Conservation (phyloP, 2,329 filamentous ascomycete species). For the Exophiala alcalophila region DNA sequence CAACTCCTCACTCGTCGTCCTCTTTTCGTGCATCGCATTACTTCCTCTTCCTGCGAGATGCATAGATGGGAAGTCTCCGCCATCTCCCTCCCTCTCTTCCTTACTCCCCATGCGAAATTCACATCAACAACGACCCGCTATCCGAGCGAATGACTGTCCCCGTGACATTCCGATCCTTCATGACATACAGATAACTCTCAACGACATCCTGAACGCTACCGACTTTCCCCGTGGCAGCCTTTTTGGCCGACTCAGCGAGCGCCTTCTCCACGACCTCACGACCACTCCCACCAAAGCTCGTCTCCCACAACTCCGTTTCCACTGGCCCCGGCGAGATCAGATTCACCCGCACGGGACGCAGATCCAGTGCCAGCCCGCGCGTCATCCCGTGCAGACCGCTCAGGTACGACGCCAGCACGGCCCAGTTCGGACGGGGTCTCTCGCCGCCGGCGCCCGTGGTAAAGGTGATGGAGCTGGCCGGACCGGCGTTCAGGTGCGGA, state of each 20-base stretch:
- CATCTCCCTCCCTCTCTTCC: too few relatives aligned
- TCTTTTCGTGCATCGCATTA: too few relatives aligned
- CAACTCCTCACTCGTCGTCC: too few relatives aligned
- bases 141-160: conserved; percentile 37
- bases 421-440: conserved; percentile 39
- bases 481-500: conserved; percentile 29
- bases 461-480: conserved; percentile 40
- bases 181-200: conserved; percentile 46
- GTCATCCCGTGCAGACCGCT: conserved; percentile 36
- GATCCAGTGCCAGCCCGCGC: conserved; percentile 41
- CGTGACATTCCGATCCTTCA: conserved; percentile 44
- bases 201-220: conserved; percentile 41
- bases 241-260: conserved; percentile 32
- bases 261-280: conserved; percentile 26
- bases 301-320: conserved; percentile 42
- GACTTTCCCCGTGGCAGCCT: conserved; percentile 32
- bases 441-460: conserved; percentile 40
- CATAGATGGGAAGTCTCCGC: too few relatives aligned
- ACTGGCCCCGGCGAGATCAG: conserved; percentile 42
- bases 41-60: too few relatives aligned
- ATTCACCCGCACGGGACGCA: conserved; percentile 46
- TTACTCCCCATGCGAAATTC: too few relatives aligned
- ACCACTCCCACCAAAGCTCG: conserved; percentile 29
- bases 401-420: conserved; percentile 32
- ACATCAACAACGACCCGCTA: conserved; percentile 36